Evolutionary conservation across 208 protist species (phyloP), one percentile per base, ranked within the genome.

Genomic region (Acanthamoeba royreba): DNA sequence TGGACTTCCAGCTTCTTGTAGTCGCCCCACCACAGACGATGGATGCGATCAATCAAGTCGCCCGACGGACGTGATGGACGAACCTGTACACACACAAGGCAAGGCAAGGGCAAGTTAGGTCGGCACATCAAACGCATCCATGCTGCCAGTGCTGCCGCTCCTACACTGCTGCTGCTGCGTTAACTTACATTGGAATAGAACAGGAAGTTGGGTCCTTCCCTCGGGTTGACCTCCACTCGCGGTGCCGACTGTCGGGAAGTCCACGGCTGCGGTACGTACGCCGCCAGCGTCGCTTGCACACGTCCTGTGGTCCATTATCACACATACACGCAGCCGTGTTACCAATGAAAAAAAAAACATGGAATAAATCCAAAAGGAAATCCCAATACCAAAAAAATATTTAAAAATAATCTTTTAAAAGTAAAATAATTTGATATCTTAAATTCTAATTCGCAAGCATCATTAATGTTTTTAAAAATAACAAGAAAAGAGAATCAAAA

Each of bases 41-140:
- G 79, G 31, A 88, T 52, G 79, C 49, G 43, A n/a, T 88, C 79
- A 38, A 88, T 88, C 22, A 88, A 55, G 79, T 88, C 79, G 31
- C 79, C 79, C 0, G 79, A 88, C 17, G 79, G 79, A 38, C 79
- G 43, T 9, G 79, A 88, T 33, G 79, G 79, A 25, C 43, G 79
- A 5, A 61, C 79, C 47, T 88, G 38, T 25, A 22, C 0, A 47
- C 9, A 25, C 22, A 31, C 61, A 35, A 22, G 33, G 55, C 25
- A 28, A 63, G 0, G 55, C 22, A 1, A 53, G 69, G 8, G 8
- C 25, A 28, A 47, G 8, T 42, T 1, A 38, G 4, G 15, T 13
- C 35, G 7, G 42, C 7, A 0, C 17, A 0, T 22, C 0, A 38
- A 35, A 47, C 40, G 69, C n/a, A 15, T 19, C 66, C 19, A 28